phyloP scores from a whole-genome alignment of 2,329 filamentous ascomycete genomes.

The Diaporthe citriasiana region DNA sequence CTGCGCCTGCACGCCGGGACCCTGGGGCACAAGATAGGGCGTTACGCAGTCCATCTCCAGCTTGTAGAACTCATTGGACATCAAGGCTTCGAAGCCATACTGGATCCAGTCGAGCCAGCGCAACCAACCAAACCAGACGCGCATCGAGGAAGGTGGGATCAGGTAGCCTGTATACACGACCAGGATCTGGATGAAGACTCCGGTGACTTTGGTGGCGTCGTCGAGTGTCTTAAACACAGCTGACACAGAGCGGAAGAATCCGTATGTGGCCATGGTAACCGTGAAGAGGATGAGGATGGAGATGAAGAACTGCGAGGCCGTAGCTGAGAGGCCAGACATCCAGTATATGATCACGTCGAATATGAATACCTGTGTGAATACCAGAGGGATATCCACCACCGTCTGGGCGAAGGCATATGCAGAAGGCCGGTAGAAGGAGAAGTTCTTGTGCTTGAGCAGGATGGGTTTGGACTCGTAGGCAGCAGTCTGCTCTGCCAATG shows the following conservation, averaged over 20 bases:
- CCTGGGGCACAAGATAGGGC: conserved; percentile 64
- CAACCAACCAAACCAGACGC: conserved; percentile 74
- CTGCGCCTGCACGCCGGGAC: conserved; percentile 50
- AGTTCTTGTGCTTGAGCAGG: conserved; percentile 70
- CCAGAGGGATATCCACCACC: conserved; percentile 67
- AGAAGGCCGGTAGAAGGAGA: conserved; percentile 70
- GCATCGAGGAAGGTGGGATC: conserved; percentile 73
- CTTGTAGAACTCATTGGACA: conserved; percentile 78
- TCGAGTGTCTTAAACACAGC: conserved; percentile 70
- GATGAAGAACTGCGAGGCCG: conserved; percentile 65
- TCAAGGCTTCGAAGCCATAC: conserved; percentile 77
- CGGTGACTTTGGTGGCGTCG: conserved; percentile 70
- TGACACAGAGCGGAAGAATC: conserved; percentile 64
- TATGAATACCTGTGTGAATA: conserved; percentile 69
- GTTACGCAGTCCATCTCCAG: conserved; percentile 66
- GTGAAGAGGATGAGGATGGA: conserved; percentile 70
- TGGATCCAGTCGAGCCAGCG: conserved; percentile 77
- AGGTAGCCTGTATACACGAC: conserved; percentile 76
- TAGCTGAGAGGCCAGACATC: conserved; percentile 69
- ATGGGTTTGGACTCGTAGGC: conserved; percentile 73
- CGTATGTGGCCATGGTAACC: conserved; percentile 59
- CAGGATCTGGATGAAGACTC: conserved; percentile 55
- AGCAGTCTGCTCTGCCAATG: conserved; percentile 76
- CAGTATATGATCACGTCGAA: conserved; percentile 75
- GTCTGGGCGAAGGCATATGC: conserved; percentile 71